Base-by-base conservation (phyloP, 495 filamentous ascomycete species). In the Aspergillus hancockii region DNA sequence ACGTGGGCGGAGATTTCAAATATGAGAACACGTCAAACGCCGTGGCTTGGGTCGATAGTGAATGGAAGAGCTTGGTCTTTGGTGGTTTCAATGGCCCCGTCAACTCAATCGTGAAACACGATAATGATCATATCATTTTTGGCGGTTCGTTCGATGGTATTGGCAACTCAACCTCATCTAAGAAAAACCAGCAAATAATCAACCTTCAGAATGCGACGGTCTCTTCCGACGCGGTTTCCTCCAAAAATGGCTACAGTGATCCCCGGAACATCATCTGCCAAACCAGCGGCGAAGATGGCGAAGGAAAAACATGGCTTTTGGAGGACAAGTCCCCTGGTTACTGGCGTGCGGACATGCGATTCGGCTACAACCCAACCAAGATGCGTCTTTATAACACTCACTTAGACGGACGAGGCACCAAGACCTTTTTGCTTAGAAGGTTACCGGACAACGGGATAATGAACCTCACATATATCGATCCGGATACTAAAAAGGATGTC, bases 61-160 rank as follows among this genome's bases (percentile, higher is more conserved):
- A 80, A 12, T 99, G 91, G 93, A 85, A 84, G 51, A 90, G 91
- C 65, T 74, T 99, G 60, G 86, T 91, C 9, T 99, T 99, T 78
- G 82, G 85, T 49, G 95, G 94, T 28, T 93, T 99, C 73, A 97
- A 97, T 78, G 92, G 92, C 47, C 93, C 92, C 12, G 93, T 99
- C 47, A 86, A 81, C 52, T 89, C 91, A 34, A 97, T 99, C 57
- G 78, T 86, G 47, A 90, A 92, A 76, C 83, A 85, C 16, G 79
- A 86, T 18, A 85, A 88, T 65, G 90, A 89, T 5, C 89, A 93
- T 63, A 88, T 99, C 57, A 83, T 97, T 47, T 99, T 96, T 62
- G 95, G 92, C 49, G 94, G 94, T 49, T 82, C 80, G n/a, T 99
- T 99, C 71, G 89, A 88, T 58, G 91, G 90, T 18, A 76, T 97